Evolutionary conservation across 2,329 filamentous ascomycete species (phyloP).

Genomic region (Capronia epimyces): DNA sequence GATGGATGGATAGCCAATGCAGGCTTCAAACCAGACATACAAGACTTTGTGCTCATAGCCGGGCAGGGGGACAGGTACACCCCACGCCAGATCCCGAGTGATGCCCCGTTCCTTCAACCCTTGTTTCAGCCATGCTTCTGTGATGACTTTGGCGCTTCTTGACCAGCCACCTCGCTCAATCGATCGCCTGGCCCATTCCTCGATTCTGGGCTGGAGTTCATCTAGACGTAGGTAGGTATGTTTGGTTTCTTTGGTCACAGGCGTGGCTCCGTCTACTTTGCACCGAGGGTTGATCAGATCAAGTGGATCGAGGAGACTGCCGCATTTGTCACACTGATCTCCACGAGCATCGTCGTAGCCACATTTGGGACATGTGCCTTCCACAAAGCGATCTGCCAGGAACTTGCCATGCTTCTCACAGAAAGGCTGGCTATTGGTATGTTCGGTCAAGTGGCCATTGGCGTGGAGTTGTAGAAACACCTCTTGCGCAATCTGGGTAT

Average conservation of each 20-base stretch:
- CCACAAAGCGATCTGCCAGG: constrained; percentile 67
- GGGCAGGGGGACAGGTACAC: constrained; percentile 56
- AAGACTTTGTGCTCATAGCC: constrained; percentile 73
- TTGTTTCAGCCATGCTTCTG: constrained; percentile 54
- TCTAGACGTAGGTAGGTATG: constrained; percentile 87
- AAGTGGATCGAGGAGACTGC: constrained; percentile 64
- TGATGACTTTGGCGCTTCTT: constrained; percentile 42
- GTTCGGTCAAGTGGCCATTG: constrained; percentile 82
- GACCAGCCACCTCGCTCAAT: constrained; percentile 60
- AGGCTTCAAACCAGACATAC: constrained; percentile 90
- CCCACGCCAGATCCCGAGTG: constrained; percentile 90
- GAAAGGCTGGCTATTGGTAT: constrained; percentile 82
- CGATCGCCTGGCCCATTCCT: constrained; percentile 69
- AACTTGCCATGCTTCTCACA: constrained; percentile 67
- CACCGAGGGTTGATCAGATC: constrained; percentile 80
- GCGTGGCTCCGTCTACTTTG: constrained; percentile 81
- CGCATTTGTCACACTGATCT: constrained; percentile 71
- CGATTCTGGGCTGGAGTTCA: constrained; percentile 69
- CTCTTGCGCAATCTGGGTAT: constrained; percentile 87
- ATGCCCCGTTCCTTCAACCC: constrained; percentile 83
- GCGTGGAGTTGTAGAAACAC: constrained; percentile 84
- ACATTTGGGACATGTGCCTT: constrained; percentile 46
- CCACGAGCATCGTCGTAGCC: constrained; percentile 65
- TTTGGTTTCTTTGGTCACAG: constrained; percentile 74
- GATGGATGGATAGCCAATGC: constrained; percentile 92